Base-by-base conservation (phyloP, 176 grass and related monocot genomes). In the Paspalum vaginatum region DNA sequence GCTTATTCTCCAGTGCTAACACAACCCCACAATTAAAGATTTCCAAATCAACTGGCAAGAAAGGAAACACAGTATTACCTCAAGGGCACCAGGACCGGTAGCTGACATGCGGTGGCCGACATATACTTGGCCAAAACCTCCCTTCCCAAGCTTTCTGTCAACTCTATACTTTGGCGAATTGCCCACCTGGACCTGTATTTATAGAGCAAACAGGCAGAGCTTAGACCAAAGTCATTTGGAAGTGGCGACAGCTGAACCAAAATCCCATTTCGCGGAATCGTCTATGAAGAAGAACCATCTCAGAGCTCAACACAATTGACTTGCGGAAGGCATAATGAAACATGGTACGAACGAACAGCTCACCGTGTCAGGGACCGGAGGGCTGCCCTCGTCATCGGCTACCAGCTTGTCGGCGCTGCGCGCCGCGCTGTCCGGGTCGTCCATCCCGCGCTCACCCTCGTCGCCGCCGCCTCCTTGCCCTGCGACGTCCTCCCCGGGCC, bases 91-190 rank as follows among this genome's bases (percentile, higher is more conserved):
- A 11, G 93, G 75, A 68, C 87, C 89, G 6, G 64, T 88, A 60
- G 83, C 66, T 41, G 85, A 79, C 72, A 90, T 58, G 63, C 97
- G 90, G n/a, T 75, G 88, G 49, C 97, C 97, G 74, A 99, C 91
- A 75, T 99, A 99, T 46, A 99, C 97, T 91, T 99, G 97, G 56
- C 97, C 97, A 90, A 96, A 99, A 83, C 97, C 93, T 88, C 97
- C 97, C 87, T 99, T 99, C 6, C 97, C 97, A 42, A 99, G 93
- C 68, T 81, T 96, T 75, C 70, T 93, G 16, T 93, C 91, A 80
- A 96, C 62, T 88, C 55, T 99, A 87, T 99, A 99, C 48, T 76
- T 87, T 10, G 97, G 97, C 64, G 97, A 99, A 88, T 70, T 90
- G 52, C 91, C 90, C 54, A 99, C 85, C 82, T 96, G 93, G 61